phyloP scores from a whole-genome alignment of 1,284 basidiomycete species.

The Ceratobasidium sp. region DNA sequence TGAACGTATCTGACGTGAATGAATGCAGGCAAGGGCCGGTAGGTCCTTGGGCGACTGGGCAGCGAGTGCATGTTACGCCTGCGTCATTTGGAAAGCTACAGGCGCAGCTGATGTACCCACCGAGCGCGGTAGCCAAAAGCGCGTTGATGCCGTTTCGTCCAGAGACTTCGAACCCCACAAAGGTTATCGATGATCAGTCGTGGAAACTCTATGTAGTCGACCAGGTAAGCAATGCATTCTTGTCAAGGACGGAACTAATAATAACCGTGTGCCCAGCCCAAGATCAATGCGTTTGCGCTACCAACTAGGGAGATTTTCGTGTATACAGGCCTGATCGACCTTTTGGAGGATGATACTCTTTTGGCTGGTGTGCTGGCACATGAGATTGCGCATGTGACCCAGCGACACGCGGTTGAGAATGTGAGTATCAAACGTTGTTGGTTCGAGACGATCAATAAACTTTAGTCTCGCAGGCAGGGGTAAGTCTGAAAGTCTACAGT shows the following conservation, averaged over 20 bases:
- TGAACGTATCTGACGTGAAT: not conserved
- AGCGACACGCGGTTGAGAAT: slow-evolving; percentile 59
- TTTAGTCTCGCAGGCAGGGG: slow-evolving; percentile 46
- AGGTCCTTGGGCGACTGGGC: slow-evolving; percentile 27
- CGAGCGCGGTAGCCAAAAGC: slow-evolving; percentile 50
- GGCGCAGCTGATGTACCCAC: slow-evolving; percentile 41
- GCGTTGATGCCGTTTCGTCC: slow-evolving; percentile 51
- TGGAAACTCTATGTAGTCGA: slow-evolving; percentile 58
- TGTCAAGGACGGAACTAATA: slow-evolving; percentile 28
- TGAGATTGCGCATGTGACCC: slow-evolving; percentile 56
- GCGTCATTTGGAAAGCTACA: slow-evolving; percentile 36
- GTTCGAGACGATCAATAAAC: not conserved
- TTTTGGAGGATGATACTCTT: slow-evolving; percentile 54
- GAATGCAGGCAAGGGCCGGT: slow-evolving; percentile 4
- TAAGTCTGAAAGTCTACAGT: slow-evolving; percentile 42
- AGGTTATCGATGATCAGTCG: slow-evolving; percentile 51
- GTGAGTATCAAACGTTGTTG: slow-evolving; percentile 43
- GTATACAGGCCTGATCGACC: slow-evolving; percentile 56
- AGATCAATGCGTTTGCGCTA: slow-evolving; percentile 57
- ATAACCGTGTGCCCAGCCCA: slow-evolving; percentile 47
- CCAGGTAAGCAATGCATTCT: slow-evolving; percentile 46
- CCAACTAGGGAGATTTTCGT: slow-evolving; percentile 58
- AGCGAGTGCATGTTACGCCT: slow-evolving; percentile 24
- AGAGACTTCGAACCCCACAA: slow-evolving; percentile 53
- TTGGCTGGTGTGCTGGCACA: slow-evolving; percentile 56